Evolutionary conservation across 2,329 filamentous ascomycete genomes (phyloP), one percentile per base, ranked within the genome.

Genomic region (Cercospora zeae-maydis): DNA sequence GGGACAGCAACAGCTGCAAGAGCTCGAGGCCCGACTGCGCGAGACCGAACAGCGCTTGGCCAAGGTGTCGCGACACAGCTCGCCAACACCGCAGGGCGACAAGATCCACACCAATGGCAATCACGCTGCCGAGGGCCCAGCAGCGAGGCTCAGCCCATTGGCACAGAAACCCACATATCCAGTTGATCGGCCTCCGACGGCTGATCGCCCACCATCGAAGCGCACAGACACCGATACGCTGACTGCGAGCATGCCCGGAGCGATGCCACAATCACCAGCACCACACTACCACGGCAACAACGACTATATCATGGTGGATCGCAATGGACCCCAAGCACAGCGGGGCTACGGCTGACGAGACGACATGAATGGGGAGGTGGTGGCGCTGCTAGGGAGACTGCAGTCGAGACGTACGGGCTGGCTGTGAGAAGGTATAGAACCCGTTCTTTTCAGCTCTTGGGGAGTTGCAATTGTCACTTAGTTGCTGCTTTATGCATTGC

Each of bases 1-100:
- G 58, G 90, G 91, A 75, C 86, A 85, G 60, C 85, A 87, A 66
- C 91, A 97, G 78, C 88, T 98, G 69, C 88, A 96, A 77, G 87
- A 88, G 61, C 88, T 98, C 72, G 92, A 97, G 78, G 87, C 87
- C 58, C 88, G 88, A 70, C 86, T 98, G 71, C 88, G 87, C 70
- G 92, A 92, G 72, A 92, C 95, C 78, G 93, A 97, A 78, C 84
- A 89, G 70, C 88, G 89, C 49, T 83, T 98, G 49, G 74, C 74
- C 14, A 70, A 74, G 45, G 77, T 68, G 61, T 72, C 67, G 52
- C 67, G 66, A 59, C 66, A 65, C 56, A 67, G 63, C 52, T 72
- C 73, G 19, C 71, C 72, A 2, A 64, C 72, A 9, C 66, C 67
- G 47, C 62, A 51, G 39, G 65, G 62, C 30, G 39, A 65, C 53